A percentile compares a stretch with the other conserved stretches of the same genome.
phyloP scores from a whole-genome alignment of 345 rosid species.

The Lepidium sativum region DNA sequence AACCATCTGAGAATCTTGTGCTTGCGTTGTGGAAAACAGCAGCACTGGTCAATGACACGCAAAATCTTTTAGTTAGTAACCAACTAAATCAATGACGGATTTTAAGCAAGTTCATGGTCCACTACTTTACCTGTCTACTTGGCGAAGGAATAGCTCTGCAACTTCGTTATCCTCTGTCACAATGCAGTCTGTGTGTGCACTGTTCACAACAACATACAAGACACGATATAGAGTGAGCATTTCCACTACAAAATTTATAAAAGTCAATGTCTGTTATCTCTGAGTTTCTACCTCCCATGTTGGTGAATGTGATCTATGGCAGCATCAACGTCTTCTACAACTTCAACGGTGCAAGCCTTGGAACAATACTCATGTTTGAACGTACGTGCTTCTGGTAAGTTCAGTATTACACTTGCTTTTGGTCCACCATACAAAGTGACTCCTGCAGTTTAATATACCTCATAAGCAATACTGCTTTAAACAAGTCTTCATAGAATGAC shows the following conservation, averaged over 20 bases:
- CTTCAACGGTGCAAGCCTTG: constrained; percentile 80
- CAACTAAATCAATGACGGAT: not conserved
- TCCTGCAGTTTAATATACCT: constrained; percentile 36
- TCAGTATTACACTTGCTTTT: constrained; percentile 49
- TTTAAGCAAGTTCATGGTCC: not conserved
- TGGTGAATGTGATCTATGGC: constrained; percentile 84
- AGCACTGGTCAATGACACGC: constrained; percentile 50
- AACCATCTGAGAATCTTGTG: constrained; percentile 96
- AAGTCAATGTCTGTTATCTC: not conserved
- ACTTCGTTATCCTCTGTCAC: constrained; percentile 63
- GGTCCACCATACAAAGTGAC: constrained; percentile 81
- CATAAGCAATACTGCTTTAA: not conserved
- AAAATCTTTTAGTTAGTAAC: constrained; percentile 1
- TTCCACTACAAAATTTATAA: not conserved
- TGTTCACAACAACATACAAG: constrained; percentile 29
- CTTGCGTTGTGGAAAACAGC: constrained; percentile 99
- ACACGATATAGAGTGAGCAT: not conserved
- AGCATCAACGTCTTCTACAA: constrained; percentile 69
- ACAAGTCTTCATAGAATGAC: not conserved
- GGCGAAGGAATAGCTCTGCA: constrained; percentile 69
- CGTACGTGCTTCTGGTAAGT: constrained; percentile 48
- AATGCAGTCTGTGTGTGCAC: constrained; percentile 95
- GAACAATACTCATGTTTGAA: constrained; percentile 85
- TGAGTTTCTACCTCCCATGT: constrained; percentile 65
- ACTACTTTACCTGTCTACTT: constrained; percentile 66